phyloP scores from a whole-genome alignment of 345 rosid species.

The Dimocarpus longan region DNA sequence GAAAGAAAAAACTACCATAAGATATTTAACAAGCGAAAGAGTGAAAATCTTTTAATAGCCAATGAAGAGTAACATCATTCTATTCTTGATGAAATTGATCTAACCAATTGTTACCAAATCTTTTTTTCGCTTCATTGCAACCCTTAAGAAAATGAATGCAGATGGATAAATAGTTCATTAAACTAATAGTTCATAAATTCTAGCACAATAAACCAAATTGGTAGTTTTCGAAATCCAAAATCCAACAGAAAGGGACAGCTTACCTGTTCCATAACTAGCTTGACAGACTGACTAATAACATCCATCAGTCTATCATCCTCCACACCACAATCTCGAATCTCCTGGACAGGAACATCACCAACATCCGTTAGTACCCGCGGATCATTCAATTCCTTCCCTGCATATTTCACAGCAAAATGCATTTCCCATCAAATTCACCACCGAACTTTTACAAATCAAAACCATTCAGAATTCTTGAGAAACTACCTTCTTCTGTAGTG shows the following conservation, averaged over 20 bases:
- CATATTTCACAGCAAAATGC: conserved; percentile 10
- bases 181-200: background rate
- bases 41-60: background rate
- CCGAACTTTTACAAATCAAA: background rate
- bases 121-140: background rate
- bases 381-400: conserved; percentile 88
- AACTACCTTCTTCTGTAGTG: conserved; percentile 84
- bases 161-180: background rate
- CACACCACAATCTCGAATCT: conserved; percentile 94
- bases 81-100: background rate
- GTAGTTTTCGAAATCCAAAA: background rate
- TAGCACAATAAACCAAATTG: background rate
- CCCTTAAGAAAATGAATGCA: background rate
- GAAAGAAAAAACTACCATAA: background rate
- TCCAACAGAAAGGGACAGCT: conserved; percentile 2
- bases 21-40: background rate
- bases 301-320: conserved; percentile 92
- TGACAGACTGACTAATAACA: conserved; percentile 85
- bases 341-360: conserved; percentile 97
- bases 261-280: conserved; percentile 93
- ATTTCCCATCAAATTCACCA: background rate
- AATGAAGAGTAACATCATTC: background rate
- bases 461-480: background rate
- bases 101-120: background rate
- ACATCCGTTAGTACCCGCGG: conserved; percentile 93